A percentile compares a stretch with the other conserved stretches of the same genome.
Conservation (phyloP, 139 green algal species). For the Tetradesmus obliquus region DNA sequence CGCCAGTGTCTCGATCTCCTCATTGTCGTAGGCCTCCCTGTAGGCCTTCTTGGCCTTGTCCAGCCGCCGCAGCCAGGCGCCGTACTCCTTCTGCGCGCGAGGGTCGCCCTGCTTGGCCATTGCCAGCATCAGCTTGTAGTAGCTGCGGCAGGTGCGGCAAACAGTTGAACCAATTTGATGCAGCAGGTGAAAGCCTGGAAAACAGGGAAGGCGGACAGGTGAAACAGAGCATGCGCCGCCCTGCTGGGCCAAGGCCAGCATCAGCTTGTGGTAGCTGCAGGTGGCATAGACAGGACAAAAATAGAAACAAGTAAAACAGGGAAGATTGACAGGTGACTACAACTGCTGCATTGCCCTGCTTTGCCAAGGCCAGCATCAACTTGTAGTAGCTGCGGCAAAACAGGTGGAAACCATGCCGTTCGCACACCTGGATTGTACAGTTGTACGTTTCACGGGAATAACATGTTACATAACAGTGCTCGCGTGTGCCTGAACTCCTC, state of each 20-base stretch:
- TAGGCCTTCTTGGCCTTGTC: constrained; percentile 37
- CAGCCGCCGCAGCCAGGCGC: constrained; percentile 23
- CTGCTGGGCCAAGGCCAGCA: too few relatives aligned
- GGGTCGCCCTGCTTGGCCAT: constrained; percentile 56
- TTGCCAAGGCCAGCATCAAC: constrained; percentile 49
- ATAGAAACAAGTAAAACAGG: neutral
- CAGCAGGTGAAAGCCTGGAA: too few relatives aligned
- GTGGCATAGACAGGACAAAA: neutral
- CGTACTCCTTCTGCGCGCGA: constrained; percentile 60
- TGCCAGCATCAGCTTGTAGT: constrained; percentile 57
- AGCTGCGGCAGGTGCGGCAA: constrained; percentile 32
- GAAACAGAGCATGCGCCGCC: too few relatives aligned
- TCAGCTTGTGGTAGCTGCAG: too few relatives aligned
- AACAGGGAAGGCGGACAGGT: neutral
- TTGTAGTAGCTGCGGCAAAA: constrained; percentile 56
- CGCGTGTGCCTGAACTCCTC: constrained; percentile 60
- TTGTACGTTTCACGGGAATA: neutral
- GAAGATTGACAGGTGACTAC: too few relatives aligned
- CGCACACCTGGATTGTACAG: too few relatives aligned
- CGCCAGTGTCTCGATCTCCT: constrained; percentile 43
- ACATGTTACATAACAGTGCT: neutral
- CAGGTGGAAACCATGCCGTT: neutral
- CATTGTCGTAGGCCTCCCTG: constrained; percentile 47
- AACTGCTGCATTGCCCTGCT: constrained; percentile 40
- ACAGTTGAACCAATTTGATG: neutral